Evolutionary conservation across 2,329 filamentous ascomycete species (phyloP), one percentile per base, ranked within the genome.

Genomic region (Sporothrix sp.): DNA sequence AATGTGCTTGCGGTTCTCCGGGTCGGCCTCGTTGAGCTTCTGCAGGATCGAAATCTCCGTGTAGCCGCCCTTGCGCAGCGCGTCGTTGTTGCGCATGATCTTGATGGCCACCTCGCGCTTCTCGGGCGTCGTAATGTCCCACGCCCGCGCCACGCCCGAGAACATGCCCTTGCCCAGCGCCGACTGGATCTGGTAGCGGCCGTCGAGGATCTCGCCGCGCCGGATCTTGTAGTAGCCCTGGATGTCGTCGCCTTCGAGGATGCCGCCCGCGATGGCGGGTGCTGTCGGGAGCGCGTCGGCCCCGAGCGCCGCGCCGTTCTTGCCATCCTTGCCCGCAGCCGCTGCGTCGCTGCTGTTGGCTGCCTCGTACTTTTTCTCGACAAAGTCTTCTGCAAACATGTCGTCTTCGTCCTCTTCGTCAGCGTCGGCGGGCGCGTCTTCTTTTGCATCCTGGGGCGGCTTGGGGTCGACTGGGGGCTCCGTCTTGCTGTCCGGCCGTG

Each of bases 211-310:
- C 70, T 98, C 93, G 61, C 91, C 90, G 36, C 89, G 81, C 52
- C 94, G 88, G 52, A 96, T 83, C 67, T 93, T 94, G 73, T 97
- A 98, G 65, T 97, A 97, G 6, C 91, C 93, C 62, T 98, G 89
- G 48, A 85, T 82, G 63, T 97, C 93, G 62, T 95, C 90, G 53
- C 95, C 91, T 61, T 97, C 91, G 48, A 96, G 78, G 65, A 91
- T 86, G 55, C 84, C 87, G 56, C 82, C 82, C 65, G 65, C 84
- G 69, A 66, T 81, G 16, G 66, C 70, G 40, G 74, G 71, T 38
- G 72, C 71, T 18, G 73, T 72, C 28, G 73, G 72, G 28, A 67
- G 66, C 48, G 70, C 7, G 66, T 63, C 48, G 43, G 66, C 65
- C 21, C 59, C 57, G 23, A 23, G 20, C n/a, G 64, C 25, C 6